A percentile compares a stretch with the other conserved stretches of the same genome.
Evolutionary conservation across 2,329 filamentous ascomycete species (phyloP).

Genomic region (Aspergillus sp.): DNA sequence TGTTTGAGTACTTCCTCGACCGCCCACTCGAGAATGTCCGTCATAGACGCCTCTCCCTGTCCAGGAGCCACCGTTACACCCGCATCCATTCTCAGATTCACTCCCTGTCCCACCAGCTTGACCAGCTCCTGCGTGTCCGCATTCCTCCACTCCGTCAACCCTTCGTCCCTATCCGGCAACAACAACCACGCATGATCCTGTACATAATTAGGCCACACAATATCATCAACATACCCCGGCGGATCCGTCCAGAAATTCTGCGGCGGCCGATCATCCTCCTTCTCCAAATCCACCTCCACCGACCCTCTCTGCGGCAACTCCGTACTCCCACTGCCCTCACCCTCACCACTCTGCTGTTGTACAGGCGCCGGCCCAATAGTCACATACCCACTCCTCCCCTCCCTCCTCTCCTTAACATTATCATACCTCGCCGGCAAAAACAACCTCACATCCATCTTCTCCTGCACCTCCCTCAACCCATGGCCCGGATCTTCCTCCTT

Average conservation of each 20-base stretch:
- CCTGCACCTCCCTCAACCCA: constrained; percentile 32
- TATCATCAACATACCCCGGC: constrained; percentile 85
- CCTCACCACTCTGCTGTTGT: constrained; percentile 4
- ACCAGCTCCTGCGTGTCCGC: constrained; percentile 29
- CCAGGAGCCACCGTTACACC: constrained; percentile 51
- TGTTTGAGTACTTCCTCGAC: constrained; percentile 60
- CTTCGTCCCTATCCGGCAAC: constrained; percentile 61
- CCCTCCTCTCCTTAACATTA: constrained; percentile 42
- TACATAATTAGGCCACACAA: constrained; percentile 96
- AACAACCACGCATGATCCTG: constrained; percentile 81
- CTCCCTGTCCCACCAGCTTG: constrained; percentile 35
- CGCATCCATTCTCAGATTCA: constrained; percentile 48
- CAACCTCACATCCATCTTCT: constrained; percentile 68
- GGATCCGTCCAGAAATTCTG: constrained; percentile 95
- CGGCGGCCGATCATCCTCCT: constrained; percentile 39
- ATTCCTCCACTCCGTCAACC: constrained; percentile 3
- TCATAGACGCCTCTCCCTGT: constrained; percentile 60
- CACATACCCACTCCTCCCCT: constrained; percentile 49
- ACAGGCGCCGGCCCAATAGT: constrained; percentile 44
- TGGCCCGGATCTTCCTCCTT: constrained; percentile 24
- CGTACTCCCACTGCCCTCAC: background rate
- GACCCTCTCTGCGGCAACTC: background rate
- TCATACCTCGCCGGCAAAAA: constrained; percentile 72
- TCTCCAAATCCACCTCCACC: constrained; percentile 30
- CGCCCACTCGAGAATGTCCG: constrained; percentile 66